phyloP scores from a whole-genome alignment of 2,329 filamentous ascomycete genomes.

The Neofusicoccum umdonicola region DNA sequence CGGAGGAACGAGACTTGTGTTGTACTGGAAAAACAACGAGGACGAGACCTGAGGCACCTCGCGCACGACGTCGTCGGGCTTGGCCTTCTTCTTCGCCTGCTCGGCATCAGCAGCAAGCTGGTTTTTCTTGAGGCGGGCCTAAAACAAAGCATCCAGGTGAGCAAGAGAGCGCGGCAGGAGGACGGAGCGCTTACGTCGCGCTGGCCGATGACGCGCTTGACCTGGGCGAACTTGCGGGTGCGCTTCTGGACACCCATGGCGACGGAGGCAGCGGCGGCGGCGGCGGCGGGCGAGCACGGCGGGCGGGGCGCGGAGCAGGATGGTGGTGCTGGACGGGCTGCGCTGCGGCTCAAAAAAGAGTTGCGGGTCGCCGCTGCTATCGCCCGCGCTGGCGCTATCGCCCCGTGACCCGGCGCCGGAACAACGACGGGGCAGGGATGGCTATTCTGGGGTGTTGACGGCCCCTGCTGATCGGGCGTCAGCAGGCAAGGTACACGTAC shows the following conservation, averaged over 20 bases:
- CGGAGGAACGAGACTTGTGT: conserved; percentile 79
- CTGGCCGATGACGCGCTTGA: conserved; percentile 80
- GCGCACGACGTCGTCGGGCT: conserved; percentile 63
- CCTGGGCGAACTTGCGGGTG: conserved; percentile 81
- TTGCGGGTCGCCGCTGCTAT: neutral
- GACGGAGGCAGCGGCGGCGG: conserved; percentile 18
- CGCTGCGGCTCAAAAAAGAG: neutral
- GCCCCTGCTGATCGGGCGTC: conserved; percentile 4
- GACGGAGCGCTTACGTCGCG: conserved; percentile 55
- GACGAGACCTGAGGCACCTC: conserved; percentile 80
- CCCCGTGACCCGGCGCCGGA: neutral
- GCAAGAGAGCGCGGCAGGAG: too few relatives aligned
- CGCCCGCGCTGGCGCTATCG: neutral
- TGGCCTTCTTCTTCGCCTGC: conserved; percentile 53
- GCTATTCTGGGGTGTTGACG: neutral
- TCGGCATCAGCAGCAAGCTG: conserved; percentile 62
- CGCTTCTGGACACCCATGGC: conserved; percentile 85
- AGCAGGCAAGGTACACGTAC: neutral
- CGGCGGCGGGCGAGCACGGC: too few relatives aligned
- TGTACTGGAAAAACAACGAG: conserved; percentile 51
- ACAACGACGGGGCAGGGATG: neutral
- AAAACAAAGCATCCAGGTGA: too few relatives aligned
- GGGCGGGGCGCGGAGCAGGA: neutral
- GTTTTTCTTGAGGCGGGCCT: conserved; percentile 73
- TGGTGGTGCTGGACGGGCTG: neutral